Evolutionary conservation across 768 basidiomycete species (phyloP), one percentile per base, ranked within the genome.

Genomic region (Lactifluus echinatus): DNA sequence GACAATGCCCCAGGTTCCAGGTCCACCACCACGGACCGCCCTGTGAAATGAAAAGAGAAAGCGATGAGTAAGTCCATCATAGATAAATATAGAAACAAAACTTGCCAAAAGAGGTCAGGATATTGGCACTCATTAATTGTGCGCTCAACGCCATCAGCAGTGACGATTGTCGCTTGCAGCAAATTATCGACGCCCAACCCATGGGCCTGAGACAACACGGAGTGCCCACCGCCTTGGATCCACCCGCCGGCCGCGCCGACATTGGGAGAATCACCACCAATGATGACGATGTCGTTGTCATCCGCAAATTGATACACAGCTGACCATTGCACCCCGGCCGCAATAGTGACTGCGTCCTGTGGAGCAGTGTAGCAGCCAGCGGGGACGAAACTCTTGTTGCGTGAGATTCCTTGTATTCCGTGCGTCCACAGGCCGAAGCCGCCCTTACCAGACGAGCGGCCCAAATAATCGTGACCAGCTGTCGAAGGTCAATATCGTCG

Each of bases 211-310:
- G 68, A 65, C 4, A 70, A 40, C 3, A 64, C 62, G 1, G 68
- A 69, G 55, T 69, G 69, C 1, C 70, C 69, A 12, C 53, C 69
- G 17, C 69, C 69, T 62, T 71, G 69, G 17, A 71, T 43, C 52
- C 70, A 72, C 1, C 70, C 72, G 28, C 70, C 71, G n/a, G 66
- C 68, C 0, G 64, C 51, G n/a, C 56, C 67, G 34, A 72, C 69
- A 1, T 68, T 69, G 0, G 60, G 63, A 21, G 67, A 67, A 2
- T 59, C 47, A 17, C 67, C 70, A 7, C 68, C 67, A 15, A 68
- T 64, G 11, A 64, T 55, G 31, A 70, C 60, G 40, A 66, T 67
- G 2, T 64, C 65, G 3, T 66, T 21, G 3, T 45, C 62, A 19
- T 66, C 67, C 1, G 65, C 50, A 6, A 62, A 62, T 11, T 24